Percentiles rank a stretch among this genome's conserved stretches.
Evolutionary conservation across 108 stramenopile species (phyloP).

Genomic region (Cyclotella kingstonii): DNA sequence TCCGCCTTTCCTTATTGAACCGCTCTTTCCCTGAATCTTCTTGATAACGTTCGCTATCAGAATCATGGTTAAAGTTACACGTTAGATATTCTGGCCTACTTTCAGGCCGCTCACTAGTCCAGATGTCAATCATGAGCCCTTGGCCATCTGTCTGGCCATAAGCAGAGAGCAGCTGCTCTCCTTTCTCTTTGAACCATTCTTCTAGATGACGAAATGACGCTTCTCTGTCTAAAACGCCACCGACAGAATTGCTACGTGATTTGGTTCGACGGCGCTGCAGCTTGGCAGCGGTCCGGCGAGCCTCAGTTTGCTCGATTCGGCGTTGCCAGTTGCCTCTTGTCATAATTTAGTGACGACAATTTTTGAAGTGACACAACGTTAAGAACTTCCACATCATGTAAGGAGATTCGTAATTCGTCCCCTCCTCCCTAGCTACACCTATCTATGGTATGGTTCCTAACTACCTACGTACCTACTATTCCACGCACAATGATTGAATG

Average conservation of each 20-base stretch:
- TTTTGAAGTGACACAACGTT: too few relatives aligned
- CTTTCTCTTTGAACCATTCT: constrained; percentile 33
- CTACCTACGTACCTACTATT: too few relatives aligned
- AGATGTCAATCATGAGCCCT: constrained; percentile 18
- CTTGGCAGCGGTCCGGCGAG: constrained; percentile 20
- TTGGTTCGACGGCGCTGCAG: constrained; percentile 25
- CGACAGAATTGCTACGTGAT: neutral
- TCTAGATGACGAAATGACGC: constrained; percentile 7
- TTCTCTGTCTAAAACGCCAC: constrained; percentile 1
- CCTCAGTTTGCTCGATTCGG: constrained; percentile 52
- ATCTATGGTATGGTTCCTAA: too few relatives aligned
- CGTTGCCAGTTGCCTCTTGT: constrained; percentile 57
- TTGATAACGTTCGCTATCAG: constrained; percentile 5
- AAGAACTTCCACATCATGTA: too few relatives aligned
- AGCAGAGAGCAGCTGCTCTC: neutral
- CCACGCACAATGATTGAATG: too few relatives aligned
- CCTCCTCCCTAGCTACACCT: too few relatives aligned
- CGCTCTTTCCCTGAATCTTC: constrained; percentile 1
- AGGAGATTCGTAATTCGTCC: too few relatives aligned
- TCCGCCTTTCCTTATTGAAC: constrained; percentile 16
- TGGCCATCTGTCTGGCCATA: too few relatives aligned
- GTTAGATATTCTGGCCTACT: constrained; percentile 17
- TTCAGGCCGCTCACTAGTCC: constrained; percentile 20
- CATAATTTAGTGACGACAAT: too few relatives aligned
- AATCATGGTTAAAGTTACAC: neutral